phyloP scores from a whole-genome alignment of 768 basidiomycete genomes.

The Suillus plorans region DNA sequence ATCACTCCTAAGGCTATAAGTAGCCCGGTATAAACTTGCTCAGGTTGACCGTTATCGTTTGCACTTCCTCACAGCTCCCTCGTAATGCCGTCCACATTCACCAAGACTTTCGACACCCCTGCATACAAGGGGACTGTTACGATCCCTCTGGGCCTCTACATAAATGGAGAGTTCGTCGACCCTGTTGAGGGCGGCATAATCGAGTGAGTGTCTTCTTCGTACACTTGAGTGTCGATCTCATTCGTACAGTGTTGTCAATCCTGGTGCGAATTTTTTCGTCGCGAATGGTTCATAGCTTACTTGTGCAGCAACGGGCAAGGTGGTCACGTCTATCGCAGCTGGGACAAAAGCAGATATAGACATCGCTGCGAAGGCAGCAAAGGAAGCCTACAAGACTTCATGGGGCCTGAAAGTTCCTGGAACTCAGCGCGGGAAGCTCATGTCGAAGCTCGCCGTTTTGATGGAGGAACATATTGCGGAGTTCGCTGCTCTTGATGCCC shows the following conservation, averaged over 20 bases:
- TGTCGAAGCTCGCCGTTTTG: slow-evolving; percentile 61
- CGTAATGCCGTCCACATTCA: slow-evolving; percentile 40
- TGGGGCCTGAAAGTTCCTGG: slow-evolving; percentile 66
- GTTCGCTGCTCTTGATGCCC: slow-evolving; percentile 65
- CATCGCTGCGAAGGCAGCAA: slow-evolving; percentile 61
- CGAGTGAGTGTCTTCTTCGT: slow-evolving; percentile 46
- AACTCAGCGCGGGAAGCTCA: slow-evolving; percentile 46
- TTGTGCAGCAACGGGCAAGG: slow-evolving; percentile 56
- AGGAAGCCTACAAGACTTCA: slow-evolving; percentile 50
- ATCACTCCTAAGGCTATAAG: not conserved
- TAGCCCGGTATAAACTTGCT: not conserved
- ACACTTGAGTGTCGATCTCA: not conserved
- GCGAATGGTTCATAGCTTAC: not conserved
- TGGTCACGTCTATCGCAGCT: slow-evolving; percentile 53
- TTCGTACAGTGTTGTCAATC: slow-evolving; percentile 51
- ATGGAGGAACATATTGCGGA: slow-evolving; percentile 59
- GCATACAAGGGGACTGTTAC: slow-evolving; percentile 56
- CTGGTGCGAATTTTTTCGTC: slow-evolving; percentile 32
- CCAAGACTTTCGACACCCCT: slow-evolving; percentile 51
- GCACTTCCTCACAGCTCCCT: not conserved
- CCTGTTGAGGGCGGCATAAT: slow-evolving; percentile 53
- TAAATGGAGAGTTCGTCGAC: slow-evolving; percentile 52
- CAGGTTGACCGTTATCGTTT: not conserved
- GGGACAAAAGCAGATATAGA: slow-evolving; percentile 68
- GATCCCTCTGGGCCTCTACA: slow-evolving; percentile 67